Evolutionary conservation across 495 filamentous ascomycete species (phyloP).

Genomic region (Chlorociboria aeruginascens): DNA sequence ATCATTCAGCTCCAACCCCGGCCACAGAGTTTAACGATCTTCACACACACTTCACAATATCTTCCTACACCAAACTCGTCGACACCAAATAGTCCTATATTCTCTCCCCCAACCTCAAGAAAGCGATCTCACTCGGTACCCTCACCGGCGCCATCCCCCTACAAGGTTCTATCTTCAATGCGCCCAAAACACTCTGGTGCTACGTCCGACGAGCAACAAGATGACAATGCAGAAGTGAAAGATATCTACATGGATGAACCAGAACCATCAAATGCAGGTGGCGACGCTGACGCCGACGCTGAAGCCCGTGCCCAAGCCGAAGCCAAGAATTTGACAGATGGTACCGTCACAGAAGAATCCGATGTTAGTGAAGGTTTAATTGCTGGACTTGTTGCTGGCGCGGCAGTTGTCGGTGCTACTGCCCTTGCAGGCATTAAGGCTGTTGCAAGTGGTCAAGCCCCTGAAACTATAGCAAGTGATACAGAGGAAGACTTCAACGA

Average conservation of each 20-base stretch:
- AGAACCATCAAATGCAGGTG: not conserved
- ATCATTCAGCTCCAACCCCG: slow-evolving; percentile 24
- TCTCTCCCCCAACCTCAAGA: slow-evolving; percentile 23
- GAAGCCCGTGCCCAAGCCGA: too few species aligned
- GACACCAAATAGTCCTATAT: slow-evolving; percentile 11
- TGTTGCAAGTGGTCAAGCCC: slow-evolving; percentile 12
- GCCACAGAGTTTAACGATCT: slow-evolving; percentile 51
- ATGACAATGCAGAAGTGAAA: not conserved
- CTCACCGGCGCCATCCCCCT: slow-evolving; percentile 21
- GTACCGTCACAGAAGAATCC: not conserved
- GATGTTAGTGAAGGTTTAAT: slow-evolving; percentile 2
- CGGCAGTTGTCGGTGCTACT: slow-evolving; percentile 8
- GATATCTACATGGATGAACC: not conserved
- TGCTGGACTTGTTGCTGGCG: slow-evolving; percentile 11
- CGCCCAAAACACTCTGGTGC: not conserved
- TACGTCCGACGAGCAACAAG: not conserved
- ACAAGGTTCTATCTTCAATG: slow-evolving; percentile 11
- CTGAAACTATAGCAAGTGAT: slow-evolving; percentile 17
- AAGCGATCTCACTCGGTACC: slow-evolving; percentile 46
- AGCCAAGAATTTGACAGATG: not conserved
- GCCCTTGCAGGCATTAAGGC: slow-evolving; percentile 10
- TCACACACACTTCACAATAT: slow-evolving; percentile 10
- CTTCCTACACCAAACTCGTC: slow-evolving; percentile 26
- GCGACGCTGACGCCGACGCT: not conserved
- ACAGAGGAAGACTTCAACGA: slow-evolving; percentile 32